Percentiles rank a stretch among this genome's conserved stretches.
Conservation (phyloP, 2,329 filamentous ascomycete species). For the Amauroascus verrucosus region DNA sequence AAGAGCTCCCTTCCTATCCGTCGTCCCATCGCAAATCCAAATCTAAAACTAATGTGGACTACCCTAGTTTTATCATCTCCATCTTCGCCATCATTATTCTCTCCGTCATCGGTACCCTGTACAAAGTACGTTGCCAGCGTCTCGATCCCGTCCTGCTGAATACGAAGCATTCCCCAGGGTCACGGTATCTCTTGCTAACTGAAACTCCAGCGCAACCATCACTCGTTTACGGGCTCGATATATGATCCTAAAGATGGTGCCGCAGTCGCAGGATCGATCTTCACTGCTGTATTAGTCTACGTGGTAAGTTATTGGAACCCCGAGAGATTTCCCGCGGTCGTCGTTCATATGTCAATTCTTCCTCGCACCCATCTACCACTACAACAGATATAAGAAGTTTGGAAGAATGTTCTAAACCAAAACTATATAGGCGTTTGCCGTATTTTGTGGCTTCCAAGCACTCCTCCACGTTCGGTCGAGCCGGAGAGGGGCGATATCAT, state of each 20-base stretch:
- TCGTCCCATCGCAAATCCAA: background rate
- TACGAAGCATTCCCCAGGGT: background rate
- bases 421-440: constrained; percentile 60
- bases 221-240: constrained; percentile 68
- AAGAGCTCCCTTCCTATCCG: constrained; percentile 27
- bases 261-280: constrained; percentile 74
- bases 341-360: background rate
- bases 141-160: background rate
- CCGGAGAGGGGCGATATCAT: constrained; percentile 70
- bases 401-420: background rate
- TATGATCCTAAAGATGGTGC: constrained; percentile 60
- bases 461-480: constrained; percentile 74
- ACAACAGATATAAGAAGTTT: background rate
- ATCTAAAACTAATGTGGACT: constrained; percentile 13
- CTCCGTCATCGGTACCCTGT: constrained; percentile 59
- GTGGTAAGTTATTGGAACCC: constrained; percentile 50
- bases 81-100: constrained; percentile 56
- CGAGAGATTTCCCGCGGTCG: background rate
- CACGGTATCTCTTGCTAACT: background rate
- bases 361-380: background rate
- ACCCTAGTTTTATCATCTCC: constrained; percentile 57
- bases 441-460: constrained; percentile 86
- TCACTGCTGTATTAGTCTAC: constrained; percentile 80
- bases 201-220: constrained; percentile 51
- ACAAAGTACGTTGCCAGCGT: constrained; percentile 46